phyloP scores from a whole-genome alignment of 1,139 yeast genomes.

The Chernovozyma aurita region DNA sequence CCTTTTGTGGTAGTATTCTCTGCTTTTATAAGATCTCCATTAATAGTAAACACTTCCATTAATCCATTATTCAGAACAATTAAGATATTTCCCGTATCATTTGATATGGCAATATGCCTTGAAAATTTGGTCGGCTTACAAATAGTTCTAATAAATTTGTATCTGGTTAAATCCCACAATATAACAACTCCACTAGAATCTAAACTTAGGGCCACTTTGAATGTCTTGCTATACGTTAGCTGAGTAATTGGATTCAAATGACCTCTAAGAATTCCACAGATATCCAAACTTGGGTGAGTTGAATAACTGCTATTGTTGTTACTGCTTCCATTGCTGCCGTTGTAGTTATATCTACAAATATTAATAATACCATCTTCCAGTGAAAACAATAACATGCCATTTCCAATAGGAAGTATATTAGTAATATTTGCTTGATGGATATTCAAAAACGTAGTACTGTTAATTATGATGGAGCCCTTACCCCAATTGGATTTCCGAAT shows the following conservation, averaged over 20 bases:
- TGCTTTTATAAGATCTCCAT: conserved; percentile 43
- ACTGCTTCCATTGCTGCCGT: neutral
- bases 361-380: conserved; percentile 53
- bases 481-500: conserved; percentile 32
- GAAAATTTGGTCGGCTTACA: neutral
- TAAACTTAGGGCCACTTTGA: conserved; percentile 46
- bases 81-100: conserved; percentile 53
- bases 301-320: neutral
- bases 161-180: conserved; percentile 57
- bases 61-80: conserved; percentile 19
- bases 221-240: conserved; percentile 45
- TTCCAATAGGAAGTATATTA: conserved; percentile 31
- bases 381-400: conserved; percentile 41
- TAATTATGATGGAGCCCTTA: conserved; percentile 37
- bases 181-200: conserved; percentile 48
- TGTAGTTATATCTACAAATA: conserved; percentile 47
- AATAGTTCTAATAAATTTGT: conserved; percentile 44
- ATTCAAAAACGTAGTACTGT: conserved; percentile 37
- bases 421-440: conserved; percentile 37
- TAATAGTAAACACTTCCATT: conserved; percentile 45
- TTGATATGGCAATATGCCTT: conserved; percentile 41
- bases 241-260: conserved; percentile 42
- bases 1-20: conserved; percentile 15
- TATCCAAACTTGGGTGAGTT: conserved; percentile 27
- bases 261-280: conserved; percentile 48